Conservation (phyloP, 2,329 filamentous ascomycete species). For the Domatiomyces catenatus region DNA sequence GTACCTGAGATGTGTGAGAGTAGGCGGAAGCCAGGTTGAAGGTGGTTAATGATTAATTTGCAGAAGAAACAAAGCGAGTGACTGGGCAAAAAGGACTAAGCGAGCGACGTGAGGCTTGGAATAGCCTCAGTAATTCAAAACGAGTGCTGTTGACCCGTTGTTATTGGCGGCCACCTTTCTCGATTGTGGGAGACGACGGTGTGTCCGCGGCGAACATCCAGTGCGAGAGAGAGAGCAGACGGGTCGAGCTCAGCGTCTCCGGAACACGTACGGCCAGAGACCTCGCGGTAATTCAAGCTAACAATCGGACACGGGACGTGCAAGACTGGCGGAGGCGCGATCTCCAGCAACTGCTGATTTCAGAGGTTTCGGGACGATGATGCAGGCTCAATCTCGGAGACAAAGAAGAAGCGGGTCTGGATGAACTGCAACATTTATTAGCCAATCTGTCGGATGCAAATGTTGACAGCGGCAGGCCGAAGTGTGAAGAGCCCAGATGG, state of each 20-base stretch:
- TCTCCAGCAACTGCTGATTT: slow-evolving; percentile 15
- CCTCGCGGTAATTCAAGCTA: neutral
- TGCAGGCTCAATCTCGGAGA: slow-evolving; percentile 18
- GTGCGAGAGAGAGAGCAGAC: neutral
- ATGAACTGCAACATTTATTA: slow-evolving; percentile 27
- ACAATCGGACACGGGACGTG: neutral
- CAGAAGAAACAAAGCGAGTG: slow-evolving; percentile 30
- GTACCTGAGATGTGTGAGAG: slow-evolving; percentile 31
- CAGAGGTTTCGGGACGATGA: slow-evolving; percentile 20
- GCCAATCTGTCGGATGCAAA: slow-evolving; percentile 16
- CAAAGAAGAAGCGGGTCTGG: slow-evolving; percentile 20
- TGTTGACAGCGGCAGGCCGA: neutral
- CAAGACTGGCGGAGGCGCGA: neutral
- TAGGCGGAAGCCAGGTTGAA: slow-evolving; percentile 37
- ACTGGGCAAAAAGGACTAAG: slow-evolving; percentile 28
- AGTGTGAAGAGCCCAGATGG: neutral
- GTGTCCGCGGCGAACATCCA: neutral
- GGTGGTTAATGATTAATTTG: slow-evolving; percentile 23
- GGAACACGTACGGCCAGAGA: neutral
- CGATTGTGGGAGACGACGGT: neutral
- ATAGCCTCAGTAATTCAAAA: slow-evolving; percentile 1
- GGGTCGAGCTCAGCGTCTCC: neutral
- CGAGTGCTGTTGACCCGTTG: neutral
- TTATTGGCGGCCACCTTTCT: slow-evolving; percentile 1
- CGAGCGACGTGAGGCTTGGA: slow-evolving; percentile 29